Percentiles rank a stretch among this genome's conserved stretches.
Evolutionary conservation across 768 basidiomycete genomes (phyloP).

Genomic region (Lanmaoa pseudosensibilis): DNA sequence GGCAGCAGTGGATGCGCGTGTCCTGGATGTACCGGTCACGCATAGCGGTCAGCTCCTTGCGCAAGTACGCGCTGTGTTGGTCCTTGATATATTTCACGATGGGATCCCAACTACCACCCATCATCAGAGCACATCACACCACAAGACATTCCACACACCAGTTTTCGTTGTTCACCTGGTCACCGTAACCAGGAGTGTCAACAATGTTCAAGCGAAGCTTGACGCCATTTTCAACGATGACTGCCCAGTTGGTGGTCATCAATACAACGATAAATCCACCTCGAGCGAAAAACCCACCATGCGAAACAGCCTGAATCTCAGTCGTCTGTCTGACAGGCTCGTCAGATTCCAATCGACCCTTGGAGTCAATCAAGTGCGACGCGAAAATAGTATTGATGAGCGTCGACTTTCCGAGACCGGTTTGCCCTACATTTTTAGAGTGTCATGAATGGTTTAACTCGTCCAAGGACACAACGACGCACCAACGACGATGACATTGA

Average conservation of each 20-base stretch:
- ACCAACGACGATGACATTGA: conserved; percentile 98
- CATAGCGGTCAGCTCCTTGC: conserved; percentile 98
- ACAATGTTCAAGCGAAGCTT: conserved; percentile 95
- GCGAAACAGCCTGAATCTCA: conserved; percentile 92
- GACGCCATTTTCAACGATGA: conserved; percentile 95
- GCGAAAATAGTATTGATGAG: conserved; percentile 99
- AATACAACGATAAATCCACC: conserved; percentile 1
- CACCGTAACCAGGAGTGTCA: conserved; percentile 97
- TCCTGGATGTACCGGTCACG: conserved; percentile 98
- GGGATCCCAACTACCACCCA: conserved; percentile 84
- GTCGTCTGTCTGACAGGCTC: conserved; percentile 94
- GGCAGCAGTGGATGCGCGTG: conserved; percentile 96
- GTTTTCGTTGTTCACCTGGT: conserved; percentile 98
- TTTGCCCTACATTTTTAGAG: conserved; percentile 66
- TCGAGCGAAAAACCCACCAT: conserved; percentile 57
- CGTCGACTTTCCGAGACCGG: conserved; percentile 97
- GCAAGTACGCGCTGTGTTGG: conserved; percentile 97
- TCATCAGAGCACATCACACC: conserved; percentile 2
- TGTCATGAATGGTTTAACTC: not conserved
- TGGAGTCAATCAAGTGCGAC: conserved; percentile 96
- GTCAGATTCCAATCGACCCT: conserved; percentile 86
- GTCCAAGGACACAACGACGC: conserved; percentile 31
- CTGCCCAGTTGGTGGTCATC: conserved; percentile 40
- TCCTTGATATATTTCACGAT: conserved; percentile 99
- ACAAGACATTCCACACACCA: conserved; percentile 56